Evolutionary conservation across 2,329 filamentous ascomycete genomes (phyloP).

Genomic region (Zymoseptoria tritici): DNA sequence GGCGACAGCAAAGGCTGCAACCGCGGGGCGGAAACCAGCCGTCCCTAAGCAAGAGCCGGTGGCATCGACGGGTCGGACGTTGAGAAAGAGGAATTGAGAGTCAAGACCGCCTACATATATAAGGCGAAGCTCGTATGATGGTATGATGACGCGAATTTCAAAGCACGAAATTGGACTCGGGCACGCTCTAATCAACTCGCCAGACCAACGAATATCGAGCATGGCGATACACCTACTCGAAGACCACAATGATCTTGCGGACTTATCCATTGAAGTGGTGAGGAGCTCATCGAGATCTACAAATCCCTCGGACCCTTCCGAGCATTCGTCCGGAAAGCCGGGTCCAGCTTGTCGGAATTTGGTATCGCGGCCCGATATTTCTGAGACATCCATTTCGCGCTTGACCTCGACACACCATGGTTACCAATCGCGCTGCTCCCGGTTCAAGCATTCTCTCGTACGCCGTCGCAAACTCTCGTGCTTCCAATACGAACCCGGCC

Average conservation of each 20-base stretch:
- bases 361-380: not conserved
- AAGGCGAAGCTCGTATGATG: conserved; percentile 1
- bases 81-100: conserved; percentile 26
- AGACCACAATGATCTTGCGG: not conserved
- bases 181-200: not conserved
- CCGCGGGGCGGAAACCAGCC: conserved; percentile 37
- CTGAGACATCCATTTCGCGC: not conserved
- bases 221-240: no score
- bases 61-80: conserved; percentile 21
- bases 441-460: not conserved
- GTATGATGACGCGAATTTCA: not conserved
- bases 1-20: conserved; percentile 35
- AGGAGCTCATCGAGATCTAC: not conserved
- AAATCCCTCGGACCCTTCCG: not conserved
- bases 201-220: no score
- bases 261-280: not conserved
- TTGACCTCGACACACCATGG: not conserved
- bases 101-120: not conserved
- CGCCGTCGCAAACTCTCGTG: not conserved
- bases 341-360: not conserved
- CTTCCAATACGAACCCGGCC: not conserved
- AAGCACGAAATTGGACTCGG: not conserved
- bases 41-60: conserved; percentile 20
- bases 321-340: no score
- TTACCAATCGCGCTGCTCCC: not conserved